Percentiles rank a stretch among this genome's conserved stretches.
Conservation (phyloP, 371 early-diverging fungal species). For the Mucor circinelloides region DNA sequence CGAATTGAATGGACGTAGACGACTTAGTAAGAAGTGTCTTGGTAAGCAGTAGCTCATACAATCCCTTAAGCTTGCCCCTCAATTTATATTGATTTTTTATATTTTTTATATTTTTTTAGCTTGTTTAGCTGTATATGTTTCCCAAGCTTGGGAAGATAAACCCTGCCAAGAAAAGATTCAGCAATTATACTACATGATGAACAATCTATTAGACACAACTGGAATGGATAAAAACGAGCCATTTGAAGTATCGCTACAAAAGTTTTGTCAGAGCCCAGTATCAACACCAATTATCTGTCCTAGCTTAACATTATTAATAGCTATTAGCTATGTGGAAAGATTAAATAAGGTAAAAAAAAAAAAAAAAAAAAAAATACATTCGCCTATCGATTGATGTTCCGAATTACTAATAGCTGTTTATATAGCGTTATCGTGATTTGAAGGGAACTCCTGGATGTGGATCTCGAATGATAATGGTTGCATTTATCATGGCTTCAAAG, state of each 20-base stretch:
- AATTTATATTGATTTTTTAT: no score
- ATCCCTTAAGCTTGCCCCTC: not conserved
- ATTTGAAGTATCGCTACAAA: conserved; percentile 34
- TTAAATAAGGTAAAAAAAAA: conserved; percentile 53
- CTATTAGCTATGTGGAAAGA: conserved; percentile 60
- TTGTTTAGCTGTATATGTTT: conserved; percentile 39
- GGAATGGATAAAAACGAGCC: conserved; percentile 26
- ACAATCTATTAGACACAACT: conserved; percentile 29
- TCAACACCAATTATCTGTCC: conserved; percentile 48
- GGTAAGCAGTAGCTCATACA: conserved; percentile 19
- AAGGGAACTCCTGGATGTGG: conserved; percentile 60
- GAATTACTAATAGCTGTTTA: conserved; percentile 7
- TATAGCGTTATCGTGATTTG: conserved; percentile 50
- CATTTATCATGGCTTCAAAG: conserved; percentile 64
- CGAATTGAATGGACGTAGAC: conserved; percentile 34
- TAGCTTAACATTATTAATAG: conserved; percentile 53
- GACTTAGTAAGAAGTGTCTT: conserved; percentile 31
- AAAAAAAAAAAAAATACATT: conserved; percentile 23
- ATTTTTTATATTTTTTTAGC: no score
- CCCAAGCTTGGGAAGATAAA: conserved; percentile 47
- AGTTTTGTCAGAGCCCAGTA: conserved; percentile 29
- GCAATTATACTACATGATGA: conserved; percentile 35
- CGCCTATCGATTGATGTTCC: not conserved
- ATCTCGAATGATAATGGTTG: conserved; percentile 56
- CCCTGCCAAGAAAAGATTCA: conserved; percentile 30